Evolutionary conservation across 1,284 basidiomycete species (phyloP), one percentile per base, ranked within the genome.

Genomic region (Tilletia horrida): DNA sequence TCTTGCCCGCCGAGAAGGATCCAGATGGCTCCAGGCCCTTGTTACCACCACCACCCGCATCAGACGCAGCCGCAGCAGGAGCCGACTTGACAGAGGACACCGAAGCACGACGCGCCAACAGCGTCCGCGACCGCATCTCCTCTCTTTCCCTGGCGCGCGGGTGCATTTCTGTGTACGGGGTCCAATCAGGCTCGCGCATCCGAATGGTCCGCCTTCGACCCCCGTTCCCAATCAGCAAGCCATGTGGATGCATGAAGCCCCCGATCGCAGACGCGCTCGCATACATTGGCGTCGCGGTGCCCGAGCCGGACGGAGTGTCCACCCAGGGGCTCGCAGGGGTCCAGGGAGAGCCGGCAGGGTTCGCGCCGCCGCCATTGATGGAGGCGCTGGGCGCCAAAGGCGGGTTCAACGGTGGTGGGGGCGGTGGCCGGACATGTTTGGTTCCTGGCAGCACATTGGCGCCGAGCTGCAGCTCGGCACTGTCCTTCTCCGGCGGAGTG

Each of bases 121-220:
- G 14, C 14, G 55, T 21, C 27, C 55, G 27, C 0, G 31, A 13
- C 11, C 55, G 55, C 55, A 59, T 69, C 44, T 79, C 75, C 18
- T 75, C 61, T 0, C 79, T 72, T 64, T 79, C 76, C 16, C 74
- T 66, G 1, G 78, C 79, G 1, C 79, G 71, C 14, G 74, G 69
- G 59, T 81, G 77, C 2, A 64, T 66, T 8, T 73, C 70, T 21
- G 68, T 59, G 43, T 75, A 77, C 7, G 72, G 73, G 13, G 61
- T 47, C 79, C 79, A 81, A 43, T 80, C 74, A 0, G 79, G 79
- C 66, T 81, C 79, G 11, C 69, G 70, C 11, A 80, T 66, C 59
- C 67, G 67, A 62, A 80, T 67, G 27, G 43, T 57, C 29, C 61
- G 55, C 50, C 29, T 57, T 14, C 65, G 35, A 40, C 35, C 35